These are phyloP conservation scores for Diaporthe humulicola DNA, from an alignment of 2,329 filamentous ascomycete species.

Conservation along the genomic window DNA sequence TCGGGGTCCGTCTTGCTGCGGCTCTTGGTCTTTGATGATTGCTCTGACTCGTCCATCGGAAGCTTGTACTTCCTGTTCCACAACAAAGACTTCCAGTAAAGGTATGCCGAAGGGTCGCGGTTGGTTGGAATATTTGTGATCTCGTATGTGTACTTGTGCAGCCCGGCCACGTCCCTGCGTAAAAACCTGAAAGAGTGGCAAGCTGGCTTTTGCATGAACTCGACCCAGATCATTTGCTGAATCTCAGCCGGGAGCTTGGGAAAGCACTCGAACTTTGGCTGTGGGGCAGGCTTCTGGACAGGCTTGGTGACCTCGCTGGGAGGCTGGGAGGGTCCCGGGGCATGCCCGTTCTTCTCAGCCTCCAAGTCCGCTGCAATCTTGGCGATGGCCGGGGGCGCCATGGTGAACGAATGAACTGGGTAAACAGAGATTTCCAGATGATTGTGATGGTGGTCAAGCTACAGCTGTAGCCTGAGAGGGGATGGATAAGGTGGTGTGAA, in stretches of 20 bases:
- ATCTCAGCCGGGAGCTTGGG: conserved; percentile 39
- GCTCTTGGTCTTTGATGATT: neutral
- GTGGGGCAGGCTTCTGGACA: neutral
- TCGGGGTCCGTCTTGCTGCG: neutral
- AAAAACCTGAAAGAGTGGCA: conserved; percentile 39
- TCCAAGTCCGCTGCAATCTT: neutral
- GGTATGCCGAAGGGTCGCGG: conserved; percentile 30
- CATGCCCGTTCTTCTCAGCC: neutral
- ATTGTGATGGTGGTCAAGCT: neutral
- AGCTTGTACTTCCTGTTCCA: neutral
- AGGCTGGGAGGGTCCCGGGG: neutral
- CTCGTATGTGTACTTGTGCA: neutral
- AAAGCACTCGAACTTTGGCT: neutral
- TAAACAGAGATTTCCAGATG: neutral
- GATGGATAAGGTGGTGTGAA: too few relatives aligned
- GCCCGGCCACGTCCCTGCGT: neutral
- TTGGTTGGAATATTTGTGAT: neutral
- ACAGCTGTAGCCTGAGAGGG: neutral
- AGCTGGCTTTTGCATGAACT: conserved; percentile 40
- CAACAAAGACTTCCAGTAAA: conserved; percentile 25
- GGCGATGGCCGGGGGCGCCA: conserved; percentile 4
- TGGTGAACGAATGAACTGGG: neutral
- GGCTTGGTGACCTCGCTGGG: neutral
- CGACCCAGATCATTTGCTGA: conserved; percentile 41
- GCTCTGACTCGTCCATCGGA: neutral